Conservation (phyloP, 192 early-diverging fungal genomes). For the Umbelopsis sp. region DNA sequence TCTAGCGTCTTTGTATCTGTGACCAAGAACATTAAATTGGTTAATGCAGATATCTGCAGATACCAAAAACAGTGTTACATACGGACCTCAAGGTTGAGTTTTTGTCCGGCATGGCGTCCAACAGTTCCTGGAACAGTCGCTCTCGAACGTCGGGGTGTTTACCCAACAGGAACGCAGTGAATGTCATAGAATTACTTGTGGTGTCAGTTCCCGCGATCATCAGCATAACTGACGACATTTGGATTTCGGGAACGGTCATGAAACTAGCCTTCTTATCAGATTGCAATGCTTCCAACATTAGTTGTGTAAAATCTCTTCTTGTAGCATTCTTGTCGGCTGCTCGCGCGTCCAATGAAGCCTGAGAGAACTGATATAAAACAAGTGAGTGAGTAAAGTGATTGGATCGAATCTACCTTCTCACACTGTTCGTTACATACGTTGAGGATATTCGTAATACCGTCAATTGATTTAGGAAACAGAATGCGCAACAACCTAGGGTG, state of each 20-base stretch:
- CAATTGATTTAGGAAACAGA: not conserved
- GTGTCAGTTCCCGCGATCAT: constrained; percentile 29
- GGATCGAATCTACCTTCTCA: not conserved
- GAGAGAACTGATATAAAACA: not conserved
- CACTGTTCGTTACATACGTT: not conserved
- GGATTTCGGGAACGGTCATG: constrained; percentile 2
- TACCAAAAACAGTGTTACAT: not conserved
- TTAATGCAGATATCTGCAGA: too few species aligned
- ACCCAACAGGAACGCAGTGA: not conserved
- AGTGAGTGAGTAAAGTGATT: too few species aligned
- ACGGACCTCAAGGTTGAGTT: not conserved
- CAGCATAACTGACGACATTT: not conserved
- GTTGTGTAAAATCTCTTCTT: not conserved
- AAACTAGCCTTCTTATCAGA: not conserved
- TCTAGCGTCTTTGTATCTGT: constrained; percentile 15
- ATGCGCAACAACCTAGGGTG: not conserved
- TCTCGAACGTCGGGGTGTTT: constrained; percentile 6
- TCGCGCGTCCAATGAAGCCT: not conserved
- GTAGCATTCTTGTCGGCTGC: not conserved
- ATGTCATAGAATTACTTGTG: constrained; percentile 19
- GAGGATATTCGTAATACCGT: not conserved
- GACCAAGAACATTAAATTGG: not conserved
- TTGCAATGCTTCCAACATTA: not conserved
- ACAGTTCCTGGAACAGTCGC: constrained; percentile 16
- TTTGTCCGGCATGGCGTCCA: not conserved